Evolutionary conservation across 2,329 filamentous ascomycete species (phyloP), one percentile per base, ranked within the genome.

Genomic region (Xylariales sp.): DNA sequence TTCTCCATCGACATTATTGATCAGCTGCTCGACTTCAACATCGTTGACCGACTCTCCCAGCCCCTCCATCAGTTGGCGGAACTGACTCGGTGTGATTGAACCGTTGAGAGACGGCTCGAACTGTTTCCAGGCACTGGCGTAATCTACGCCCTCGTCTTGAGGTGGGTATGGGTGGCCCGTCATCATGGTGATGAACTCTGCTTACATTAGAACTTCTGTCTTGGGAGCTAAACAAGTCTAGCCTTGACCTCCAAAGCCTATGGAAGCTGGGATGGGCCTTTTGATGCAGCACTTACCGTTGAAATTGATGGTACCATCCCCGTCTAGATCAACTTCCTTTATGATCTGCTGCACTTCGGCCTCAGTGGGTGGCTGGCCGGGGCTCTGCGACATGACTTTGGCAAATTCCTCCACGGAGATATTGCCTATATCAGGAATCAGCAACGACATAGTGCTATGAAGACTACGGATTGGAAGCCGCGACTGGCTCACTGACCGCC

Each of bases 111-210:
- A 59, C 4, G 55, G 52, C 40, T 65, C 61, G 38, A 56, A 59
- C 39, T 57, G 47, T 40, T 56, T 58, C 63, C 63, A 65, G 2
- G 61, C 62, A n/a, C 50, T 49, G 24, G 53, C 50, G 35, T 58
- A 57, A 11, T 58, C 55, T 5, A 51, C 53, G 16, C 59, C 53
- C 9, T 56, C 52, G 5, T 58, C 53, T 9, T 45, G 45, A 8
- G 56, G 54, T 31, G 55, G 51, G 48, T 56, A 60, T 3, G 56
- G 51, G 38, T 62, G 58, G 12, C 63, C 62, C 1, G 62, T 66
- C 64, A 65, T 67, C 63, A 67, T 67, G 7, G 61, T 57, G 48
- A 65, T 65, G 45, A 66, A 67, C 44, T 65, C 63, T 65, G 31
- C 24, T n/a, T 27, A n/a, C n/a, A n/a, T n/a, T n/a, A n/a, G n/a